A percentile compares a stretch with the other conserved stretches of the same genome.
These are phyloP conservation scores for Trifolium subterraneum DNA, from an alignment of 306 rosid species.

Conservation along the genomic window DNA sequence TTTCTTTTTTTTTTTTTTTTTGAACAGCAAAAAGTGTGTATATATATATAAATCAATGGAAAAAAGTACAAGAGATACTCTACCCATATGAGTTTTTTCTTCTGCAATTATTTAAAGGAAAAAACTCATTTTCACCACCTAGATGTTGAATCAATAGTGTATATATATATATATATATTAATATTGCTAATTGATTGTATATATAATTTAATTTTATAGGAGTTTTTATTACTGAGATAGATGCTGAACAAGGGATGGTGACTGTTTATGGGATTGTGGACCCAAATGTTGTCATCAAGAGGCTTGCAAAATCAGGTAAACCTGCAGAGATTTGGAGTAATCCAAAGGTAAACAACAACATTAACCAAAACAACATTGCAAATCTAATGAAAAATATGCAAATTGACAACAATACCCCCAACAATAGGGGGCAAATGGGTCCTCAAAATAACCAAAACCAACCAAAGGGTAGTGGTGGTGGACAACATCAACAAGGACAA, in stretches of 20 bases:
- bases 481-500: constrained; percentile 26
- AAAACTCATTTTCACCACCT: no score
- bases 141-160: background rate
- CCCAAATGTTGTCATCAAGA: constrained; percentile 77
- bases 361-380: constrained; percentile 49
- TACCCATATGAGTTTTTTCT: no score
- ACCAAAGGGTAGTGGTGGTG: constrained; percentile 47
- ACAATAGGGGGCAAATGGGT: constrained; percentile 38
- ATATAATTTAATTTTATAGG: constrained; percentile 51
- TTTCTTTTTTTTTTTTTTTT: no score
- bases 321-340: constrained; percentile 81
- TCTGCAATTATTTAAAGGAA: no score
- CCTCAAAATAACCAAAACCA: constrained; percentile 54
- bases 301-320: constrained; percentile 83
- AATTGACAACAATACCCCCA: constrained; percentile 41
- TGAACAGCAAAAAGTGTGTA: no score
- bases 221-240: constrained; percentile 80
- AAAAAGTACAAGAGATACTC: no score
- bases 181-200: background rate
- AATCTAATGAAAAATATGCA: constrained; percentile 77
- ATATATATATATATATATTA: no score
- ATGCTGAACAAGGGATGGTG: constrained; percentile 87
- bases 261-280: constrained; percentile 87
- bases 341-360: constrained; percentile 37
- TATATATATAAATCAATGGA: no score